Conservation (phyloP, 163 green algal species). For the Chlamydomonas reinhardtii region DNA sequence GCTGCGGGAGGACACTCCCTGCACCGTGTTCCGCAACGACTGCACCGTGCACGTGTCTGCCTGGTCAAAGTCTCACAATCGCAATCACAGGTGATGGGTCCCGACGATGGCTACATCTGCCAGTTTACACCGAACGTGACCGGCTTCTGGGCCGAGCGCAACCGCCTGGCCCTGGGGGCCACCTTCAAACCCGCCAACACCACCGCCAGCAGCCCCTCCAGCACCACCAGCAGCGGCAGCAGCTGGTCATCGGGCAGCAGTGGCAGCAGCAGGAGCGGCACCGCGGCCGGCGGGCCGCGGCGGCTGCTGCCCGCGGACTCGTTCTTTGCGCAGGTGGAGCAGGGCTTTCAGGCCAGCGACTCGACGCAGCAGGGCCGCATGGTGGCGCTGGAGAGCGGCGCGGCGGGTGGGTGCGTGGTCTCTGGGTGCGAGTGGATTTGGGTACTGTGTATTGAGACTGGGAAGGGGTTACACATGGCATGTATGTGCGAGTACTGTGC, state of each 20-base stretch:
- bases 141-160: slow-evolving; percentile 85
- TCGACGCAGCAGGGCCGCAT: slow-evolving; percentile 83
- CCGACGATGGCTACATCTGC: slow-evolving; percentile 91
- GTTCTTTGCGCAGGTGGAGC: slow-evolving; percentile 76
- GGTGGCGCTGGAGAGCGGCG: slow-evolving; percentile 60
- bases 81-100: slow-evolving; percentile 89
- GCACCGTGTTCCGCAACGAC: too few relatives aligned
- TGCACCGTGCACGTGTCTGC: too few relatives aligned
- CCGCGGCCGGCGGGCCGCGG: too few relatives aligned
- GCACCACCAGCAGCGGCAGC: too few relatives aligned
- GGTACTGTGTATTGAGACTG: too few relatives aligned
- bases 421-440: neutral
- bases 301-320: slow-evolving; percentile 32
- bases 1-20: too few relatives aligned
- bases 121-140: slow-evolving; percentile 82
- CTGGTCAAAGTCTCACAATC: too few relatives aligned
- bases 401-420: slow-evolving; percentile 41
- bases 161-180: slow-evolving; percentile 80
- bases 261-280: too few relatives aligned
- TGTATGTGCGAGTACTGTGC: too few relatives aligned
- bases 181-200: slow-evolving; percentile 65
- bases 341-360: slow-evolving; percentile 88
- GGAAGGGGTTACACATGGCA: too few relatives aligned
- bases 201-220: neutral
- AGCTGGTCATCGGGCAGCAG: too few relatives aligned